Conservation (phyloP, 1,284 basidiomycete genomes). For the Stygiomarasmius scandens region DNA sequence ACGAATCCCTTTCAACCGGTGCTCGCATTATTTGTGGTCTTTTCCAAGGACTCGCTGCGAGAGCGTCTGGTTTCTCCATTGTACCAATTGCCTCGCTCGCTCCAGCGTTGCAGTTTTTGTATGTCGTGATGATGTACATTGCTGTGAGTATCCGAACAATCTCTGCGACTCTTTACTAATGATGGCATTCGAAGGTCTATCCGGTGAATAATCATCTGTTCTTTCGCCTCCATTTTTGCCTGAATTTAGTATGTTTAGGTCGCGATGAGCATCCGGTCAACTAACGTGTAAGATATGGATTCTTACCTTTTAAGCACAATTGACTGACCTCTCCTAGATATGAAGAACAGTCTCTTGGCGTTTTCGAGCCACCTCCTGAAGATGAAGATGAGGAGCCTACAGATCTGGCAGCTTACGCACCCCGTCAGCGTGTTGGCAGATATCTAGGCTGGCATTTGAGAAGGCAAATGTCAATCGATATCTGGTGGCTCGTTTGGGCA, state of each 20-base stretch:
- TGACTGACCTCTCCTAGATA: conserved; percentile 35
- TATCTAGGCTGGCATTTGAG: conserved; percentile 59
- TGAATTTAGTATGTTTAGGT: conserved; percentile 34
- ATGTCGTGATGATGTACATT: conserved; percentile 77
- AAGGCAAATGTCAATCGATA: conserved; percentile 64
- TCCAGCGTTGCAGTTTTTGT: conserved; percentile 74
- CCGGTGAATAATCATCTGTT: conserved; percentile 38
- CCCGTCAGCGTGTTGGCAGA: conserved; percentile 50
- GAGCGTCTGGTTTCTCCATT: conserved; percentile 79
- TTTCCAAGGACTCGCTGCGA: conserved; percentile 71
- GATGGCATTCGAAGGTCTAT: conserved; percentile 37
- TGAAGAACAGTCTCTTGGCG: conserved; percentile 70
- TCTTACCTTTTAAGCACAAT: background rate
- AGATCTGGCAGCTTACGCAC: conserved; percentile 37
- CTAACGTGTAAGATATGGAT: conserved; percentile 68
- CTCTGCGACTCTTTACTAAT: background rate
- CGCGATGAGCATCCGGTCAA: conserved; percentile 71
- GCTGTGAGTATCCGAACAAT: conserved; percentile 36
- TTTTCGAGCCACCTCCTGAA: conserved; percentile 58
- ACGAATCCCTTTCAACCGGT: conserved; percentile 54
- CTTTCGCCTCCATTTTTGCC: background rate
- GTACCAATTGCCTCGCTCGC: conserved; percentile 63
- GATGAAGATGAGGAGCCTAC: conserved; percentile 52
- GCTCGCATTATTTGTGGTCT: conserved; percentile 54
- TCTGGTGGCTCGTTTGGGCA: conserved; percentile 63